Conservation (phyloP, 306 rosid species). For the Luffa aegyptiaca region DNA sequence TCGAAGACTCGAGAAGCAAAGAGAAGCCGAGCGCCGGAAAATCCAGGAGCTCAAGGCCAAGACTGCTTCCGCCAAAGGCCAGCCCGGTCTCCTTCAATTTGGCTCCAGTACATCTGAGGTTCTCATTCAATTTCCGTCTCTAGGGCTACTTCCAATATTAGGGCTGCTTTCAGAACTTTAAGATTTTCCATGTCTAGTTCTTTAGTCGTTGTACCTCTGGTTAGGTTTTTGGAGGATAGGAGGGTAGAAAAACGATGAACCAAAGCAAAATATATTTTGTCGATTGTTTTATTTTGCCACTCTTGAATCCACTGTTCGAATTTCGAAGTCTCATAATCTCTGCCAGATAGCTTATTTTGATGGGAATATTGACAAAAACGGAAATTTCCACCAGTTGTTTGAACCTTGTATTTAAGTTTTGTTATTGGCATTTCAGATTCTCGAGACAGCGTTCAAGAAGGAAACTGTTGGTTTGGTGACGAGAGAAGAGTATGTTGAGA, state of each 20-base stretch:
- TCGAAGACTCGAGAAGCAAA: conserved; percentile 88
- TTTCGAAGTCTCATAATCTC: not conserved
- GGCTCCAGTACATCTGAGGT: conserved; percentile 98
- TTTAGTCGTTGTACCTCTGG: not conserved
- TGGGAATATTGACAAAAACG: not conserved
- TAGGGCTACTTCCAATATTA: not conserved
- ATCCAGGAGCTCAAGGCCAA: conserved; percentile 89
- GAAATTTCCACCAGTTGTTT: not conserved
- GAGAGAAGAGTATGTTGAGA: conserved; percentile 86
- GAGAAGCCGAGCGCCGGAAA: conserved; percentile 96
- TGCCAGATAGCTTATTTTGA: not conserved
- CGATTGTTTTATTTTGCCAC: not conserved
- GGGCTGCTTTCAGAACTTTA: not conserved
- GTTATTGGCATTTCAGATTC: conserved; percentile 42
- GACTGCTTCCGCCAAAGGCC: conserved; percentile 66
- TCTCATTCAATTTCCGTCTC: not conserved
- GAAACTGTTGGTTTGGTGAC: conserved; percentile 96
- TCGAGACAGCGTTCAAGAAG: conserved; percentile 94
- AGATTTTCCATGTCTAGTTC: not conserved
- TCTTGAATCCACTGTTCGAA: not conserved
- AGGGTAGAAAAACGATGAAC: not conserved
- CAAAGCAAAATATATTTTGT: not conserved
- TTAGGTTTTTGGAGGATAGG: not conserved
- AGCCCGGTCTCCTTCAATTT: conserved; percentile 92
- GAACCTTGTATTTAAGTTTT: not conserved